Conservation (phyloP, 2,329 filamentous ascomycete genomes). For the Paracoccidioides lutzii region DNA sequence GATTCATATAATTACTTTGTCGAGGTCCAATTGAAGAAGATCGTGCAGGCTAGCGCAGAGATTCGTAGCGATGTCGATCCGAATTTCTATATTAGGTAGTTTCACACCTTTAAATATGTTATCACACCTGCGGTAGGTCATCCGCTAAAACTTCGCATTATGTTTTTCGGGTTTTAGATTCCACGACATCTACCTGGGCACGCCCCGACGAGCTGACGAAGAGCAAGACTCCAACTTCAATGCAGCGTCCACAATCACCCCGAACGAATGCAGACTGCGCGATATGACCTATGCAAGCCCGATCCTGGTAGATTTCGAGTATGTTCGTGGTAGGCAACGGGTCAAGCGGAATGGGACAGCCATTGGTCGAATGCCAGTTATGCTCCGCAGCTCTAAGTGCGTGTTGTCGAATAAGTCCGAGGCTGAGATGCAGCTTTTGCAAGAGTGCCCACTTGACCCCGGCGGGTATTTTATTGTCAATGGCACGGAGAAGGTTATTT, state of each 20-base stretch:
- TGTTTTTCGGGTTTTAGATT: conserved; percentile 34
- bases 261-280: conserved; percentile 89
- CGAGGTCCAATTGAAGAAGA: conserved; percentile 92
- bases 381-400: conserved; percentile 93
- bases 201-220: conserved; percentile 66
- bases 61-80: conserved; percentile 87
- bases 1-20: conserved; percentile 99
- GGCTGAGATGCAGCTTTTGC: conserved; percentile 76
- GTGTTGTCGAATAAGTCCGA: conserved; percentile 73
- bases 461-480: conserved; percentile 97
- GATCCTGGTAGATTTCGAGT: conserved; percentile 84
- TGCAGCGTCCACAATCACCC: conserved; percentile 52
- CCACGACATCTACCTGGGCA: conserved; percentile 76
- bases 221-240: conserved; percentile 41
- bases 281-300: conserved; percentile 98
- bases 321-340: conserved; percentile 68
- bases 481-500: conserved; percentile 94
- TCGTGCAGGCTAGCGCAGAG: conserved; percentile 77
- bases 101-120: not conserved
- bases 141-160: not conserved
- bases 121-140: not conserved
- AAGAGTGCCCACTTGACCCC: conserved; percentile 90
- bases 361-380: conserved; percentile 86
- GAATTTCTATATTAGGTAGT: conserved; percentile 72
- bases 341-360: conserved; percentile 59